Base-by-base conservation (phyloP, 1,139 yeast species). In the Meyerozyma carpophila region DNA sequence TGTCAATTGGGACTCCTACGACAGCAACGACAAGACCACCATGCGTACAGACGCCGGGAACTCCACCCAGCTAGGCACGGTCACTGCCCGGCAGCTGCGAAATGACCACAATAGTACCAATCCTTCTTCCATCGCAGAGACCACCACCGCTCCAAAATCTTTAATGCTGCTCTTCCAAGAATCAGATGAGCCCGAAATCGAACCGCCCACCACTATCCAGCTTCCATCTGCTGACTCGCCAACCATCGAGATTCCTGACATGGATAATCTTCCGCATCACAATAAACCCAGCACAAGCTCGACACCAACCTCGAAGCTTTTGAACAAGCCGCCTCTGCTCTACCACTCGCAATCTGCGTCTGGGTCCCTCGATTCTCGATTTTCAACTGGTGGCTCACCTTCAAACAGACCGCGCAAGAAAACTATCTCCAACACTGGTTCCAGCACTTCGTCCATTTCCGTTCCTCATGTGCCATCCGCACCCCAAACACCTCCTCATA, bases 81-180 rank as follows among this genome's bases (percentile, higher is more conserved):
- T 26, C 18, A 37, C 25, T 16, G 20, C 25, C 5, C 5, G 11
- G 10, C 39, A 36, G 10, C 40, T 9, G 24, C 20, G 34, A 11
- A 31, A n/a, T 13, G 34, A 31, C 21, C 32, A 40, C 31, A 42
- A 39, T 5, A 40, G 32, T 26, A 46, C 43, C 37, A 41, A 32
- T 37, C 36, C 42, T 32, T 31, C 45, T 7, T 10, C 44, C 24
- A 36, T 43, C 8, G 63, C 37, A 3, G 37, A 21, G 7, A 13
- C 68, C 41, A 13, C 68, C 41, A 82, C 73, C 43, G 83, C 87
- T 0, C 95, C 95, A 0, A 81, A 79, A 56, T 84, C 94, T 3
- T 65, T 89, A 37, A 67, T 84, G 46, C 82, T 82, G 60, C 66
- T 89, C 32, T 89, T 89, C 59, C 90, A 84, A 50, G 74, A 68